phyloP scores from a whole-genome alignment of 169 alveolate genomes.

The Cryptosporidium sp. region DNA sequence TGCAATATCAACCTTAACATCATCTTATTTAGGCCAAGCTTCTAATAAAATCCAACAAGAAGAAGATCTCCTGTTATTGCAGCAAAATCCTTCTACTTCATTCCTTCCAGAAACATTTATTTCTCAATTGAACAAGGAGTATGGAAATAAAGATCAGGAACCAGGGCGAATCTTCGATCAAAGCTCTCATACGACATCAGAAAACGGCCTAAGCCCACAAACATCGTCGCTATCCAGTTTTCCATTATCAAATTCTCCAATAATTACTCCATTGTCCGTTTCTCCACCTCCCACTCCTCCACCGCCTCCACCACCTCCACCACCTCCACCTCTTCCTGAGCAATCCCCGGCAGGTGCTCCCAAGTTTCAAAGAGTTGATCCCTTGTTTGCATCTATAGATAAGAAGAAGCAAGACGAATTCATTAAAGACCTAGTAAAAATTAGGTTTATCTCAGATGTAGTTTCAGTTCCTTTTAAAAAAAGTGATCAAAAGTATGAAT shows the following conservation, averaged over 20 bases:
- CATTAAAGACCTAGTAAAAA: not conserved
- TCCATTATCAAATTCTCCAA: not conserved
- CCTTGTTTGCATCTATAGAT: not conserved
- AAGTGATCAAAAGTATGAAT: conserved; percentile 22
- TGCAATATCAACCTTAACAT: too few species aligned
- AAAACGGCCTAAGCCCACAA: not conserved
- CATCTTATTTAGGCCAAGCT: not conserved
- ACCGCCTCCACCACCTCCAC: conserved; percentile 21
- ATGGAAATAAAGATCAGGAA: not conserved
- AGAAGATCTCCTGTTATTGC: too few species aligned
- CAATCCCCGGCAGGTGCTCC: not conserved
- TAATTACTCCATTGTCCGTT: not conserved
- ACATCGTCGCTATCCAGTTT: too few species aligned
- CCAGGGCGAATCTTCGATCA: not conserved
- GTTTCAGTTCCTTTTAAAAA: conserved; percentile 3
- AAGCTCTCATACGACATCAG: not conserved
- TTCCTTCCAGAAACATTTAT: not conserved
- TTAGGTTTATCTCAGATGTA: not conserved
- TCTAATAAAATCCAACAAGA: not conserved
- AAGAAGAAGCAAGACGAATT: not conserved
- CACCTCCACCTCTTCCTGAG: conserved; percentile 45
- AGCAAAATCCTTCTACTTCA: not conserved
- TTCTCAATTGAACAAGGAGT: not conserved
- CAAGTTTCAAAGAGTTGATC: not conserved
- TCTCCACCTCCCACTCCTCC: not conserved